Percentiles rank a stretch among this genome's conserved stretches.
Conservation (phyloP, 2,329 filamentous ascomycete genomes). For the Sarocladium brachiariae region DNA sequence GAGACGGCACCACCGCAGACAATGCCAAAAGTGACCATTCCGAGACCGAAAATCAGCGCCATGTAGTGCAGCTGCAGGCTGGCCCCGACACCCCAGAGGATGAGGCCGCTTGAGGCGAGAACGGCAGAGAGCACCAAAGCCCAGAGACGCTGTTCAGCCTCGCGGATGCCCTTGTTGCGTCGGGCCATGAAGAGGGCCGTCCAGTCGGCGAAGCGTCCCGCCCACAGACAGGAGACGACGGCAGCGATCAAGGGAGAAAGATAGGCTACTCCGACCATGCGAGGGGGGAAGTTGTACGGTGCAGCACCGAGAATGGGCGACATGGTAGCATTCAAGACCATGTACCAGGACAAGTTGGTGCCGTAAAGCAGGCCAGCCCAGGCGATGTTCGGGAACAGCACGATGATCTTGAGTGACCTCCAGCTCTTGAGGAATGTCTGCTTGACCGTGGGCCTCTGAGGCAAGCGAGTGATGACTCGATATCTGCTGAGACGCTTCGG, state of each 20-base stretch:
- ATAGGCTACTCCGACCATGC: constrained; percentile 21
- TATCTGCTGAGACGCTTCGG: not conserved
- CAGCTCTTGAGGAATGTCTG: not conserved
- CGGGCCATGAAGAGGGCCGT: constrained; percentile 31
- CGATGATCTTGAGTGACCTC: constrained; percentile 6
- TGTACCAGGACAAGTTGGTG: constrained; percentile 27
- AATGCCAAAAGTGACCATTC: constrained; percentile 25
- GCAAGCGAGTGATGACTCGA: not conserved
- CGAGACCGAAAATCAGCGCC: constrained; percentile 34
- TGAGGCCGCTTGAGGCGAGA: constrained; percentile 17
- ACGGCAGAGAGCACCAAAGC: constrained; percentile 25
- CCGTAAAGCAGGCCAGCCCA: constrained; percentile 23
- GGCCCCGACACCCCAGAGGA: constrained; percentile 29
- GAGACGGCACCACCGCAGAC: constrained; percentile 29
- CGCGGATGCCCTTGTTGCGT: constrained; percentile 33
- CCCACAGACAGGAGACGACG: constrained; percentile 19
- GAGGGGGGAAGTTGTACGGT: constrained; percentile 22
- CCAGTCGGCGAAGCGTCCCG: constrained; percentile 31
- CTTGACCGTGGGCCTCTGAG: not conserved
- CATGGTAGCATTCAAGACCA: constrained; percentile 27
- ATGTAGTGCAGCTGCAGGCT: constrained; percentile 34
- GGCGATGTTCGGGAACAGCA: constrained; percentile 8
- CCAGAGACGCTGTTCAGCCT: constrained; percentile 36
- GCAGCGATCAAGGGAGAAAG: constrained; percentile 13
- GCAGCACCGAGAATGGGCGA: constrained; percentile 24